These are phyloP conservation scores for Neoarthrinium moseri DNA, from an alignment of 2,329 filamentous ascomycete genomes.

Conservation along the genomic window DNA sequence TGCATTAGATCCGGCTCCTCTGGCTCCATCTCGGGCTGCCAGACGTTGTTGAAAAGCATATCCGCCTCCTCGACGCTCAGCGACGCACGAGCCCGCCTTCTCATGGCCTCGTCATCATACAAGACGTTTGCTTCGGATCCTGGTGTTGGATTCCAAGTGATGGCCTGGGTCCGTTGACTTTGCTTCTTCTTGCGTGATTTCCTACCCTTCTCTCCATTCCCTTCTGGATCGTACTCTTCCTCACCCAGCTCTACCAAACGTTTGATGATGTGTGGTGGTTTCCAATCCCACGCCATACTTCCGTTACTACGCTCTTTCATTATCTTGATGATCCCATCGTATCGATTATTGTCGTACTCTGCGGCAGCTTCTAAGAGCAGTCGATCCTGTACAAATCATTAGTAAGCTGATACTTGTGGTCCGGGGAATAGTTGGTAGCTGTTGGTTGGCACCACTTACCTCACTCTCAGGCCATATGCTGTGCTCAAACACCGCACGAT, in stretches of 20 bases:
- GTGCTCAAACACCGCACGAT: conserved; percentile 47
- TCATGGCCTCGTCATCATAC: conserved; percentile 14
- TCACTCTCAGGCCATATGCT: conserved; percentile 47
- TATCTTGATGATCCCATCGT: conserved; percentile 37
- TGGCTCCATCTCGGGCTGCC: conserved; percentile 13
- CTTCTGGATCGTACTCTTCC: conserved; percentile 41
- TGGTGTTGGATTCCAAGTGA: background rate
- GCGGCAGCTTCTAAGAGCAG: conserved; percentile 33
- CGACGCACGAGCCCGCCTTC: conserved; percentile 16
- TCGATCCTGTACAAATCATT: conserved; percentile 33
- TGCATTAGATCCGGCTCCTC: conserved; percentile 14
- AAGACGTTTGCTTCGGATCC: conserved; percentile 1
- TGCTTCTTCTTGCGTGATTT: conserved; percentile 5
- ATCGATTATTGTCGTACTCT: conserved; percentile 41
- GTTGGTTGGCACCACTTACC: conserved; percentile 35
- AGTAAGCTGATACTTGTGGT: conserved; percentile 5
- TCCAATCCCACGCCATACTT: conserved; percentile 49
- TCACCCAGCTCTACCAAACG: conserved; percentile 47
- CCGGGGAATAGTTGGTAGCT: background rate
- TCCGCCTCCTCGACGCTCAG: conserved; percentile 32
- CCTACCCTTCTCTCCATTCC: conserved; percentile 32
- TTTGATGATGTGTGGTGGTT: conserved; percentile 46
- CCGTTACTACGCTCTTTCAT: conserved; percentile 52
- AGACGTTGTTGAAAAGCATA: conserved; percentile 27
- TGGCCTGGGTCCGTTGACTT: conserved; percentile 6